Base-by-base conservation (phyloP, 345 rosid species). In the Triadica sebifera region DNA sequence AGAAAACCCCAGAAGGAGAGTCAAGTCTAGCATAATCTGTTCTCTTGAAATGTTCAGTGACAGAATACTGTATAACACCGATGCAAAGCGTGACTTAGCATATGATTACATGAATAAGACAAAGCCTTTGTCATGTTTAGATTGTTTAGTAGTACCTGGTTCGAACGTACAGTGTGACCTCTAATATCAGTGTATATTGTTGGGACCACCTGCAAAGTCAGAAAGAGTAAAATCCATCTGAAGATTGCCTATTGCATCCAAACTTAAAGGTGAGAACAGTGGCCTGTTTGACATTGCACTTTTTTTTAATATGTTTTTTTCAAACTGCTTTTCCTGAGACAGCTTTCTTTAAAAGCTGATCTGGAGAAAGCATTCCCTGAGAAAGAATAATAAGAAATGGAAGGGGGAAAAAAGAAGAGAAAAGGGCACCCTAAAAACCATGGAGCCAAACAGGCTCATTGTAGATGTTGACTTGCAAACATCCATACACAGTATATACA, bases 1-100 rank as follows among this genome's bases (percentile, higher is more conserved):
- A 93, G 89, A 90, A 95, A 70, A 95, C 92, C 75, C 99, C 99
- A 3, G 96, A 92, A 52, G 81, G 87, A 65, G 93, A 75, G 78
- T 88, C 94, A 57, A 84, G 79, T 12, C 75, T 86, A 61, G 87
- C 89, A 43, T 76, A 67, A 25, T 91, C 97, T 59, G 85, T 80
- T 70, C 71, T 77, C 79, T 85, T 91, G 68, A 82, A 92, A 85
- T 95, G 98, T 77, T 95, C 98, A 0, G 99, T 95, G 22, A 90
- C 99, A 6, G 99, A 95, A 78, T 91, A 95, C 97, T 95, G 89
- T 65, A 78, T 19, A 51, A 62, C 29, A 39, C 22, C 71, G 16
- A 45, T 55, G 59, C 69, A 64, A 46, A 13, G 61, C 17, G 59
- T 74, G 11, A 57, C 41, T 78, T 49, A 79, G 63, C 61, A 43